A percentile compares a stretch with the other conserved stretches of the same genome.
Conservation (phyloP, 2,329 filamentous ascomycete genomes). For the Colletotrichum tropicicola region DNA sequence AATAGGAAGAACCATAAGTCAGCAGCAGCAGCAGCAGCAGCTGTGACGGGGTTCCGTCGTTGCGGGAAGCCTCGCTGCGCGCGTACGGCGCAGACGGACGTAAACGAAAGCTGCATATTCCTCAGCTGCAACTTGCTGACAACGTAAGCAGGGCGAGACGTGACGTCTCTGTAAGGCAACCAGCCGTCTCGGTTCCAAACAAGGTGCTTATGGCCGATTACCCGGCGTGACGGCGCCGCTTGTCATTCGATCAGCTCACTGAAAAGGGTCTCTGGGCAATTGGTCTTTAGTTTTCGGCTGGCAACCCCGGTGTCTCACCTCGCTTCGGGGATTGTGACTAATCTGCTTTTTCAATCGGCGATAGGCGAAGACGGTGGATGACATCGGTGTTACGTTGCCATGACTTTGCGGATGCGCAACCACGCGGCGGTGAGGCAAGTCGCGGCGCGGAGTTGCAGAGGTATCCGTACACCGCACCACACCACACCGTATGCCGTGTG, state of each 20-base stretch:
- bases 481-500: no score
- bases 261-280: no score
- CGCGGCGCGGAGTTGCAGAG: no score
- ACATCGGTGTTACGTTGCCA: slow-evolving; percentile 10
- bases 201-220: slow-evolving; percentile 19
- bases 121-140: slow-evolving; percentile 17
- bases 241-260: background rate
- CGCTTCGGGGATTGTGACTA: slow-evolving; percentile 3
- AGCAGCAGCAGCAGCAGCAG: no score
- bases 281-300: no score
- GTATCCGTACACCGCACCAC: no score
- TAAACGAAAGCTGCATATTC: background rate
- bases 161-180: background rate
- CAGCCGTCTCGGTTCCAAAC: background rate
- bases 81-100: background rate
- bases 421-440: no score
- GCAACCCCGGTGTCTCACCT: background rate
- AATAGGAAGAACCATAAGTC: background rate
- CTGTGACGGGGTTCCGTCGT: no score
- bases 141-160: no score
- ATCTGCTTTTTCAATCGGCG: background rate
- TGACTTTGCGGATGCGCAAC: background rate
- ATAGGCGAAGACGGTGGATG: background rate
- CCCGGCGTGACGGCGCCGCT: background rate
- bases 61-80: background rate